phyloP scores from a whole-genome alignment of 345 rosid species.

The Viola odorata region DNA sequence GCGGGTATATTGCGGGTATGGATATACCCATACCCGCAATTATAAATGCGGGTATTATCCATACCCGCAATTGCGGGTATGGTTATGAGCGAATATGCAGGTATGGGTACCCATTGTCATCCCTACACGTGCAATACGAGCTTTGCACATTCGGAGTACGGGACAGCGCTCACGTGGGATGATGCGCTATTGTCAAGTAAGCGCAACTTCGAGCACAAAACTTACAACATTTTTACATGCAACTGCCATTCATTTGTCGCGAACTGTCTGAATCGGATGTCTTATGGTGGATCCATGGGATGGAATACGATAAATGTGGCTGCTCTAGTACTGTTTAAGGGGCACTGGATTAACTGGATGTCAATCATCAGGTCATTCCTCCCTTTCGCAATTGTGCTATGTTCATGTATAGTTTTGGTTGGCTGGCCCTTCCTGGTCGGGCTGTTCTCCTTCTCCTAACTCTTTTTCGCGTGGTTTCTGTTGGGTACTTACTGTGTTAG shows the following conservation, averaged over 20 bases:
- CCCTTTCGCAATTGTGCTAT: slow-evolving; percentile 57
- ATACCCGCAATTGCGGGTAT: too few relatives aligned
- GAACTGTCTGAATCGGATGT: slow-evolving; percentile 65
- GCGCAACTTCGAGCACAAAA: slow-evolving; percentile 61
- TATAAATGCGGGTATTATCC: too few relatives aligned
- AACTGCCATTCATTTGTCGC: slow-evolving; percentile 86
- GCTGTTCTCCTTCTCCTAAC: slow-evolving; percentile 49
- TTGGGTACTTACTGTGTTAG: slow-evolving; percentile 58
- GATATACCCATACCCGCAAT: too few relatives aligned
- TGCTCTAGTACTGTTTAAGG: slow-evolving; percentile 47
- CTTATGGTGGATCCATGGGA: slow-evolving; percentile 62
- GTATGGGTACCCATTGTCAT: too few relatives aligned
- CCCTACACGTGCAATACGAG: slow-evolving; percentile 76
- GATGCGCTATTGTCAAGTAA: slow-evolving; percentile 49
- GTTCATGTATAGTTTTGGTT: slow-evolving; percentile 42
- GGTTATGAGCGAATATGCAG: too few relatives aligned
- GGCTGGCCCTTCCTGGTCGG: slow-evolving; percentile 91
- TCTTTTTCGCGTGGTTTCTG: slow-evolving; percentile 68
- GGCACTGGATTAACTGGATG: slow-evolving; percentile 55
- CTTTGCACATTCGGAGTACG: slow-evolving; percentile 61
- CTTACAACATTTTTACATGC: slow-evolving; percentile 89
- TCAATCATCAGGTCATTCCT: slow-evolving; percentile 68
- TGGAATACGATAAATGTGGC: slow-evolving; percentile 92
- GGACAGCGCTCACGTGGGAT: slow-evolving; percentile 76
- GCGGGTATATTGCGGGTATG: too few relatives aligned